A percentile compares a stretch with the other conserved stretches of the same genome.
Conservation (phyloP, 768 basidiomycete genomes). For the Chalciporus pseudorubinellus region DNA sequence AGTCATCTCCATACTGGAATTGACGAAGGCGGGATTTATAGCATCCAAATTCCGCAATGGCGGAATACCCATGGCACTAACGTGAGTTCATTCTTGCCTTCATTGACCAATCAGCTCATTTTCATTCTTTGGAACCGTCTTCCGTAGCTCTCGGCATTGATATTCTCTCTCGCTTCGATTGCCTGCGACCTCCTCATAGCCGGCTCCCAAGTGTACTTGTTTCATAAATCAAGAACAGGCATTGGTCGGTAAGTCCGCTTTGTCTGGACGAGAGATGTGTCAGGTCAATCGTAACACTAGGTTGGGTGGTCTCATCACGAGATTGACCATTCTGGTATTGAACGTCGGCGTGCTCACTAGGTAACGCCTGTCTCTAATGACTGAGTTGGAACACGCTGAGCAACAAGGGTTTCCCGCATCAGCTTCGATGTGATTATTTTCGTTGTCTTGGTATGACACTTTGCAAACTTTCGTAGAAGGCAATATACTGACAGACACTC, state of each 20-base stretch:
- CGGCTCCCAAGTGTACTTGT: conserved; percentile 33
- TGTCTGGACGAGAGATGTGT: neutral
- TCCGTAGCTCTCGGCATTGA: conserved; percentile 28
- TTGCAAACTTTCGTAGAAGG: neutral
- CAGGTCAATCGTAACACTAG: conserved; percentile 10
- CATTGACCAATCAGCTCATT: neutral
- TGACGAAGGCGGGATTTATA: conserved; percentile 2
- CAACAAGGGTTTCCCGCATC: neutral
- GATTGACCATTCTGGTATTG: conserved; percentile 32
- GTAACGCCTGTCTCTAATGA: conserved; percentile 10
- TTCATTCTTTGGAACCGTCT: neutral
- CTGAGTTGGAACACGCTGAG: neutral
- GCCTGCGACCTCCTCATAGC: conserved; percentile 36
- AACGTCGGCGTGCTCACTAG: conserved; percentile 38
- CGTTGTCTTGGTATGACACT: conserved; percentile 21
- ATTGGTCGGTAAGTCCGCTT: conserved; percentile 26
- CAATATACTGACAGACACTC: neutral
- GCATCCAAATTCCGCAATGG: conserved; percentile 33
- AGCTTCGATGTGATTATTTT: conserved; percentile 31
- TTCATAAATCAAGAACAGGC: conserved; percentile 30
- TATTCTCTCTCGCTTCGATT: conserved; percentile 34
- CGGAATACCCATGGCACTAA: conserved; percentile 31
- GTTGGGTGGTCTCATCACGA: conserved; percentile 33
- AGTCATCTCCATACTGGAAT: neutral
- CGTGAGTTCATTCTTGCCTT: conserved; percentile 16